Base-by-base conservation (phyloP, 148 eudicot species). In the Dysphania ambrosioides region DNA sequence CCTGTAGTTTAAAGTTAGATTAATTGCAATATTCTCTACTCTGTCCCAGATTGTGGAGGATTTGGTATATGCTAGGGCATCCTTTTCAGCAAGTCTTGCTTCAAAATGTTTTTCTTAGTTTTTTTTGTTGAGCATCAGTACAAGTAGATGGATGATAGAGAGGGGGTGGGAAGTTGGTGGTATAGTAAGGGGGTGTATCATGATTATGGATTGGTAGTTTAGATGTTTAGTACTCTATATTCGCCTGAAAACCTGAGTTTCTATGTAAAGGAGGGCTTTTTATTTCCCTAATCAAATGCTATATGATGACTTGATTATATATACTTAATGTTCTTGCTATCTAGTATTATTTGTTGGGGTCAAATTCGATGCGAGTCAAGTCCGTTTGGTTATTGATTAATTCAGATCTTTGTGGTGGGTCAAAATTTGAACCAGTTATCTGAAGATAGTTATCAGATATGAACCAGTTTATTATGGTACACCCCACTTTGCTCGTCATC, bases 21-120 rank as follows among this genome's bases (percentile, higher is more conserved):
- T 80, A 51, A 44, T 38, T 53, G 26, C 29, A 23, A 38, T 31
- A 79, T 63, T 63, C 26, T 26, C 35, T 13, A 51, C 40, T 21
- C 36, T 44, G 55, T 59, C 42, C 59, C 65, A 32, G 72, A 27
- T 78, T 72, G 75, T 56, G 15, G 80, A 53, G 78, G 78, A 38
- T 74, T 77, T 31, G 67, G 76, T 62, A 34, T 61, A 18, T 73
- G 77, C 26, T 71, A 61, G 51, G 75, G 59, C 24, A 35, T 67
- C 42, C 42, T 67, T 5, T 79, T 67, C 55, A 58, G 72, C 62
- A 21, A 38, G 23, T 73, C 68, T 23, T 47, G 31, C 53, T 30
- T 30, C 23, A 38, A 59, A 67, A 27, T 26, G 38, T 26, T 66
- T 68, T 35, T 49, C 34, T 34, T 9, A 59, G 57, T 38, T 66